Conservation (phyloP, 352 stramenopile genomes). For the Thraustochytrium sp. region DNA sequence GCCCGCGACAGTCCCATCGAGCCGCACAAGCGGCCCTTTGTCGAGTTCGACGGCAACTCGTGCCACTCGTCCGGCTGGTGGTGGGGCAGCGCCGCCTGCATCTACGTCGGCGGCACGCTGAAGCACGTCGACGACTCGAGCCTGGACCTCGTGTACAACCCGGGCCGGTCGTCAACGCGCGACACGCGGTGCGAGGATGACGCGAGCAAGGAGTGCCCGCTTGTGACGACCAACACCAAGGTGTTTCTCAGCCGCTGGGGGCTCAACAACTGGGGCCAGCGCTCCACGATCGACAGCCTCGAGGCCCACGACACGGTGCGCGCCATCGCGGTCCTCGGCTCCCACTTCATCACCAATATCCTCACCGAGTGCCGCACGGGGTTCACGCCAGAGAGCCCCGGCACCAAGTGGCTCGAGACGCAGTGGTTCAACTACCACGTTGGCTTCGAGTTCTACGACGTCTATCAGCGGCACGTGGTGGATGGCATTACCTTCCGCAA, state of each 20-base stretch:
- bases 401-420: not conserved
- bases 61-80: conserved; percentile 15
- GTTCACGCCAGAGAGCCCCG: not conserved
- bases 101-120: conserved; percentile 37
- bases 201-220: not conserved
- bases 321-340: not conserved
- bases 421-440: not conserved
- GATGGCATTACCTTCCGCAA: not conserved
- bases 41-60: conserved; percentile 42
- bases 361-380: not conserved
- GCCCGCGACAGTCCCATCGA: not conserved
- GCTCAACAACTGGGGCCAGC: conserved; percentile 13
- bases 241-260: conserved; percentile 30
- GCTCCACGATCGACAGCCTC: not conserved
- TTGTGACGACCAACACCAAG: conserved; percentile 19
- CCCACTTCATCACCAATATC: conserved; percentile 17
- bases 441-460: not conserved
- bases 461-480: not conserved
- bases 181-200: not conserved
- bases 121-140: not conserved
- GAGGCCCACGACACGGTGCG: conserved; percentile 11
- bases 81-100: conserved; percentile 1
- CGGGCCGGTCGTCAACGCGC: not conserved
- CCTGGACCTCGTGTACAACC: conserved; percentile 6
- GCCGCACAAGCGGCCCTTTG: not conserved